A percentile compares a stretch with the other conserved stretches of the same genome.
These are phyloP conservation scores for Paraphaeosphaeria minitans DNA, from an alignment of 2,329 filamentous ascomycete genomes.

Conservation along the genomic window DNA sequence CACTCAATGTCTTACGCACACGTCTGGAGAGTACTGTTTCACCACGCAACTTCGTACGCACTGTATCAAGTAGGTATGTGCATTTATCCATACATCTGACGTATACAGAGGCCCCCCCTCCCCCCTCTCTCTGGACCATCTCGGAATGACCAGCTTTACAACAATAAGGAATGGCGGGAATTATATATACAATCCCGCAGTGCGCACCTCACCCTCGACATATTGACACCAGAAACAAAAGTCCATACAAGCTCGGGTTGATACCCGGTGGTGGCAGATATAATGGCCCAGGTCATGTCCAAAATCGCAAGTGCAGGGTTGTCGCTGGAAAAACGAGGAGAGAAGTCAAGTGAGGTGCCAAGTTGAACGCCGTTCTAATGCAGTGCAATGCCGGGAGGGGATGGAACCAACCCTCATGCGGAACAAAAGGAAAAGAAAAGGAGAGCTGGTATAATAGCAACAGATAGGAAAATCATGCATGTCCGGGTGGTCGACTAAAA, in stretches of 20 bases:
- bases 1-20: neutral
- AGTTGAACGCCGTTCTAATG: slow-evolving; percentile 9
- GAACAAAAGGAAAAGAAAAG: slow-evolving; percentile 1
- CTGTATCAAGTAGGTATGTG: slow-evolving; percentile 7
- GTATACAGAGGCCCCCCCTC: slow-evolving; percentile 3
- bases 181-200: slow-evolving; percentile 9
- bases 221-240: slow-evolving; percentile 1
- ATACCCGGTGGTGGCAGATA: neutral
- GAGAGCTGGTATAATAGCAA: neutral
- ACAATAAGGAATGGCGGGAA: slow-evolving; percentile 2
- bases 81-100: slow-evolving; percentile 3
- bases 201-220: neutral
- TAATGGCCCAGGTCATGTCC: neutral
- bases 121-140: no score
- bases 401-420: neutral
- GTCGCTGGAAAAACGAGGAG: slow-evolving; percentile 6
- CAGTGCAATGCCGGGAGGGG: slow-evolving; percentile 6
- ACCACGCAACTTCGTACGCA: neutral
- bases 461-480: slow-evolving; percentile 5
- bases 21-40: no score
- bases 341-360: neutral
- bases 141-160: neutral
- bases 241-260: neutral
- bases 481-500: neutral
- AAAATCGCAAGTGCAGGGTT: neutral